phyloP scores from a whole-genome alignment of 1,139 yeast species.

The Diutina neorugosa region DNA sequence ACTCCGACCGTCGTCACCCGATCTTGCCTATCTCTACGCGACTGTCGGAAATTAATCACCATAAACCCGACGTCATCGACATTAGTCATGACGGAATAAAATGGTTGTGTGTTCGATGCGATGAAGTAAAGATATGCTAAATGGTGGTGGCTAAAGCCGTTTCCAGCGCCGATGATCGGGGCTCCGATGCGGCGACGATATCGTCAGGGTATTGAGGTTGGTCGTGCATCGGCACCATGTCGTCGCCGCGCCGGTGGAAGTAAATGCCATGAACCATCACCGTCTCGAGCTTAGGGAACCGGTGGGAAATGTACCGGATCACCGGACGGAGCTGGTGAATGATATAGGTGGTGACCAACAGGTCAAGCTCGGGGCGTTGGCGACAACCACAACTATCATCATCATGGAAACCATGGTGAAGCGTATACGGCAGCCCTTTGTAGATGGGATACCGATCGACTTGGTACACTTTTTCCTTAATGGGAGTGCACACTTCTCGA shows the following conservation, averaged over 20 bases:
- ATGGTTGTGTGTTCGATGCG: background rate
- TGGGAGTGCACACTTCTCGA: slow-evolving; percentile 28
- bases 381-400: slow-evolving; percentile 14
- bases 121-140: background rate
- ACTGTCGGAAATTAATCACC: background rate
- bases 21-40: background rate
- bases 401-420: slow-evolving; percentile 22
- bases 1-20: background rate
- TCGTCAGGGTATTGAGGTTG: slow-evolving; percentile 4
- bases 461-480: slow-evolving; percentile 16
- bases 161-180: background rate
- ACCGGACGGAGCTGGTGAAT: slow-evolving; percentile 26
- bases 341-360: slow-evolving; percentile 23
- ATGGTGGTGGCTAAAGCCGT: no score
- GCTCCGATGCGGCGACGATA: background rate
- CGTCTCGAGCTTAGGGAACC: slow-evolving; percentile 17
- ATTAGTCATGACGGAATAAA: background rate
- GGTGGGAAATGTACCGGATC: slow-evolving; percentile 14
- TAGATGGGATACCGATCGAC: slow-evolving; percentile 22
- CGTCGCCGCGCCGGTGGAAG: slow-evolving; percentile 11
- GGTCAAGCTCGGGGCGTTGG: slow-evolving; percentile 17
- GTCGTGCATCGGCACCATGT: slow-evolving; percentile 20
- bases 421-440: slow-evolving; percentile 27
- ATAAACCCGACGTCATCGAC: background rate
- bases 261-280: slow-evolving; percentile 29